Percentiles rank a stretch among this genome's conserved stretches.
These are phyloP conservation scores for Agaricus sinodeliciosus DNA, from an alignment of 768 basidiomycete genomes.

Conservation along the genomic window DNA sequence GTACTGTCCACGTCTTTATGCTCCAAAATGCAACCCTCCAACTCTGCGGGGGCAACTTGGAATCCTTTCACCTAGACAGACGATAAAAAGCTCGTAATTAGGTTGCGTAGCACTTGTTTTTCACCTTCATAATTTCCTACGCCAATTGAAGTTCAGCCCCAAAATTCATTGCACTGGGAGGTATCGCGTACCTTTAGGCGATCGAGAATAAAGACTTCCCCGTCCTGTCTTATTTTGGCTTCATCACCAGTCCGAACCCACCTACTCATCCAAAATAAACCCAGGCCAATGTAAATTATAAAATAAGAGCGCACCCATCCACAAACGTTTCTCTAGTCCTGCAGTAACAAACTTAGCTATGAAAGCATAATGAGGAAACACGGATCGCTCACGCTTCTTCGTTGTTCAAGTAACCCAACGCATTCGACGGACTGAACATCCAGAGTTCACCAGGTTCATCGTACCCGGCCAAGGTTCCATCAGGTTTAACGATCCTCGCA, in stretches of 20 bases:
- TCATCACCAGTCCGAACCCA: conserved; percentile 71
- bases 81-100: not conserved
- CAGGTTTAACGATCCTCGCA: conserved; percentile 47
- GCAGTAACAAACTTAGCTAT: not conserved
- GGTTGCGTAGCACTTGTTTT: not conserved
- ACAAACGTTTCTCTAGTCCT: conserved; percentile 67
- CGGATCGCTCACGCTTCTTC: conserved; percentile 46
- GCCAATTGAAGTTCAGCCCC: not conserved
- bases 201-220: conserved; percentile 56
- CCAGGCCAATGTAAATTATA: not conserved
- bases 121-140: conserved; percentile 42
- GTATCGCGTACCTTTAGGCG: conserved; percentile 43
- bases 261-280: conserved; percentile 23
- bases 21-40: conserved; percentile 59
- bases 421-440: conserved; percentile 45
- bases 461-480: conserved; percentile 48
- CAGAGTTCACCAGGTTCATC: conserved; percentile 58
- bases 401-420: conserved; percentile 54
- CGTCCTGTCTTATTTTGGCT: conserved; percentile 44
- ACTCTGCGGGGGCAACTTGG: conserved; percentile 70
- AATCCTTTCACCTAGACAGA: conserved; percentile 54
- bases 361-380: not conserved
- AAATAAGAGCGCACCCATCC: conserved; percentile 41
- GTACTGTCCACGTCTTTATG: conserved; percentile 54
- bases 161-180: not conserved